Base-by-base conservation (phyloP, 2,329 filamentous ascomycete species). In the Hypomyces perniciosus region DNA sequence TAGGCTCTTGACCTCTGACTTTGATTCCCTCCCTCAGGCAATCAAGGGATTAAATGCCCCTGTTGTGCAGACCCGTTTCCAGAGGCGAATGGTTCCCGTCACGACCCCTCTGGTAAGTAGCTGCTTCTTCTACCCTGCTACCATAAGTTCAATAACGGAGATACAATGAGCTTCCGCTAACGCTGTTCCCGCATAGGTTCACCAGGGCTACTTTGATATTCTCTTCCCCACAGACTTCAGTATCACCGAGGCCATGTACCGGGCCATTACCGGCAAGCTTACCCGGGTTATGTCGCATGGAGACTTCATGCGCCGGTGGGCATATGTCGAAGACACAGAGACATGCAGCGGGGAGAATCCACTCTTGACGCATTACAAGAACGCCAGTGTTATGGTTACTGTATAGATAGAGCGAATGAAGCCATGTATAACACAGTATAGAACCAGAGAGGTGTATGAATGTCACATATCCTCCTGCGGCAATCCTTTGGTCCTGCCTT, bases 191-290 rank as follows among this genome's bases (percentile, higher is more conserved):
- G 7, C 38, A 1, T 9, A 95, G 89, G 89, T 96, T 44, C 91
- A 97, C 67, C 95, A 99, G 73, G 95, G 93, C 42, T 97, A 96
- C 71, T 99, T 99, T 65, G 95, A 99, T 66, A 96, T 99, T 61
- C 84, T 99, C 65, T 99, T 99, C 72, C 93, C 93, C 0, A 99
- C 93, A 8, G 87, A 99, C 69, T 99, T 99, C 66, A 78, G 81
- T 56, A 85, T 95, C 58, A 86, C 93, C 70, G 90, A 97, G 69
- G 84, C 90, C 61, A 83, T 97, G 60, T 99, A 99, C 72, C 85
- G 89, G 50, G 90, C 90, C 54, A 83, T 97, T 61, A 99, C 93
- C 0, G 92, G 92, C 31, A 93, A 95, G 66, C 75, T 97, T 61
- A 96, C 91, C 2, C 81, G 86, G 46, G 88, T 95, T 46, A 80